phyloP scores from a whole-genome alignment of 495 filamentous ascomycete genomes.

The Aspergillus bertholletiae region DNA sequence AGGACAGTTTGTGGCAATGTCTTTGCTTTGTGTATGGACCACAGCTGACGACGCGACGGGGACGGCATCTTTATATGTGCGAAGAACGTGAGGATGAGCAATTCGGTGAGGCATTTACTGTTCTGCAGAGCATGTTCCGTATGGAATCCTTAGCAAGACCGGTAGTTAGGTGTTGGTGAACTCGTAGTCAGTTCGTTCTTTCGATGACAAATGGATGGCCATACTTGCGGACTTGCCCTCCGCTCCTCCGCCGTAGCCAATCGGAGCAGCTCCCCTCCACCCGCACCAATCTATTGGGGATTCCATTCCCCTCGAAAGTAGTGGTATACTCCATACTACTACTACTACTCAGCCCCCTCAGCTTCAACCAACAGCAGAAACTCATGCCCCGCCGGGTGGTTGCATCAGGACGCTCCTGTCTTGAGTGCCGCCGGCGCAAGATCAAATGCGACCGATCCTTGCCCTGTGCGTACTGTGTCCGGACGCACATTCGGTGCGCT shows the following conservation, averaged over 20 bases:
- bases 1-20: neutral
- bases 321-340: too few species aligned
- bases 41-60: neutral
- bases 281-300: neutral
- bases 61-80: neutral
- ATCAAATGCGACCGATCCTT: conserved; percentile 49
- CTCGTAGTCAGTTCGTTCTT: too few species aligned
- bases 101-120: neutral
- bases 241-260: conserved; percentile 3
- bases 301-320: too few species aligned
- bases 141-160: too few species aligned
- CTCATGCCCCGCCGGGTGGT: conserved; percentile 9
- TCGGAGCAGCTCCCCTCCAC: neutral
- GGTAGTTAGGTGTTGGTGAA: too few species aligned
- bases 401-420: conserved; percentile 36
- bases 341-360: too few species aligned
- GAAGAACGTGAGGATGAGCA: neutral
- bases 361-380: neutral
- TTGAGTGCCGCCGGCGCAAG: conserved; percentile 52
- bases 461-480: conserved; percentile 49
- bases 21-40: neutral
- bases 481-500: conserved; percentile 18
- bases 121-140: neutral
- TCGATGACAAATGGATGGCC: neutral
- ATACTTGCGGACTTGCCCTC: neutral